phyloP scores from a whole-genome alignment of 495 filamentous ascomycete genomes.

The Annulohypoxylon bovei region DNA sequence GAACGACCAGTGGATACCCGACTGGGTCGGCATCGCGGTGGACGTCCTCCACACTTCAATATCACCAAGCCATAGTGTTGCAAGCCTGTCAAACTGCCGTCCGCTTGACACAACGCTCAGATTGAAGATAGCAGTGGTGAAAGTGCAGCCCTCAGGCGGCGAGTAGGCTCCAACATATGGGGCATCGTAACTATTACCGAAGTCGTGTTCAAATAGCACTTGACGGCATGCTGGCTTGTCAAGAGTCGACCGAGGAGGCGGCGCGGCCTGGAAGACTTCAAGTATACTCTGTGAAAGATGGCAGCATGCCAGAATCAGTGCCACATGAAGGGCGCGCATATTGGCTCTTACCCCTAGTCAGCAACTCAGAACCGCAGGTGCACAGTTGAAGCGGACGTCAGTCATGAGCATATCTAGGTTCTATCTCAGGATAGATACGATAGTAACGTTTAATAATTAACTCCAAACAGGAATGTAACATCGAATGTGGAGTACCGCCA shows the following conservation, averaged over 20 bases:
- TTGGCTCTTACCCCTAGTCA: not conserved
- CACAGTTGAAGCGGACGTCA: not conserved
- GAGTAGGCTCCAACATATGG: slow-evolving; percentile 84
- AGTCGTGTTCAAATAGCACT: slow-evolving; percentile 74
- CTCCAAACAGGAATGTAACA: slow-evolving; percentile 30
- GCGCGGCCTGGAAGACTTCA: slow-evolving; percentile 42
- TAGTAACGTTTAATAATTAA: not conserved
- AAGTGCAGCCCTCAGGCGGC: slow-evolving; percentile 73
- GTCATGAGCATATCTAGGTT: not conserved
- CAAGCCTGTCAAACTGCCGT: slow-evolving; percentile 82
- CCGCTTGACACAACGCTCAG: slow-evolving; percentile 80
- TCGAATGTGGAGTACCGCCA: slow-evolving; percentile 25
- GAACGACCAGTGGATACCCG: slow-evolving; percentile 78
- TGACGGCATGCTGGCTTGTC: slow-evolving; percentile 26
- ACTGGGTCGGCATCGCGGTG: slow-evolving; percentile 81
- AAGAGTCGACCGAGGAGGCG: slow-evolving; percentile 34
- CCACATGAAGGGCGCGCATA: slow-evolving; percentile 2
- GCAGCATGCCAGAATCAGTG: slow-evolving; percentile 17
- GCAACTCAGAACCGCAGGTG: not conserved
- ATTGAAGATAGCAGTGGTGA: slow-evolving; percentile 84
- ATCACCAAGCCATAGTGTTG: slow-evolving; percentile 81
- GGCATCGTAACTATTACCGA: slow-evolving; percentile 78
- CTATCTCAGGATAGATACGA: not conserved
- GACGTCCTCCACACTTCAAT: slow-evolving; percentile 87
- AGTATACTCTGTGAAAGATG: slow-evolving; percentile 18